phyloP scores from a whole-genome alignment of 768 basidiomycete species.

The Clavulina sp. region DNA sequence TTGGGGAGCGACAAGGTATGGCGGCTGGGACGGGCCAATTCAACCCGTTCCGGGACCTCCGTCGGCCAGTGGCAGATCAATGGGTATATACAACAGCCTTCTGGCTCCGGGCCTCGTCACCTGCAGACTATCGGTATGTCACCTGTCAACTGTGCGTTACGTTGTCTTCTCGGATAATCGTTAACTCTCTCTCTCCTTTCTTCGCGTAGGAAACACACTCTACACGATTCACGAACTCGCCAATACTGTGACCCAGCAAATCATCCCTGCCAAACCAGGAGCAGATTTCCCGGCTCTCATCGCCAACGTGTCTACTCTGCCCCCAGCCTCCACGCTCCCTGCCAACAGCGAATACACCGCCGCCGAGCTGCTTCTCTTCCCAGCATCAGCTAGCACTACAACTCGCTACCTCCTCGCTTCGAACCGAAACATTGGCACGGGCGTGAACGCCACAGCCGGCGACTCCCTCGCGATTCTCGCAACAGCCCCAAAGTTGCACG shows the following conservation, averaged over 20 bases:
- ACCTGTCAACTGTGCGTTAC: conserved; percentile 11
- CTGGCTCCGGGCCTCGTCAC: conserved; percentile 12
- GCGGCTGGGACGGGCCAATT: too few species aligned
- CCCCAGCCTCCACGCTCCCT: conserved; percentile 2
- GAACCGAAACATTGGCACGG: conserved; percentile 9
- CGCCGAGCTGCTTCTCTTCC: conserved; percentile 6
- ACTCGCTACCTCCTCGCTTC: conserved; percentile 11
- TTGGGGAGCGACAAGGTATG: conserved; percentile 12
- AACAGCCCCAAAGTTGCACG: conserved; percentile 4
- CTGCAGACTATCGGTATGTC: conserved; percentile 8
- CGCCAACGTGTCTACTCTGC: conserved; percentile 8
- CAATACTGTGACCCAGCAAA: conserved; percentile 12
- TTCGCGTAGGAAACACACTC: conserved; percentile 5
- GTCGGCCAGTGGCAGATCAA: conserved; percentile 4
- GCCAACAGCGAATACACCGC: conserved; percentile 1
- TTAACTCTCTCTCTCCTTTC: conserved; percentile 1
- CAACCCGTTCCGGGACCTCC: background rate
- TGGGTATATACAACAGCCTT: conserved; percentile 6
- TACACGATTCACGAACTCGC: conserved; percentile 13
- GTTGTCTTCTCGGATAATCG: conserved; percentile 8
- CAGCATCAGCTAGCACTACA: conserved; percentile 3
- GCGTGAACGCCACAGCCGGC: background rate
- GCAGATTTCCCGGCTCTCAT: conserved; percentile 1
- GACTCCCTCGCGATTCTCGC: conserved; percentile 11
- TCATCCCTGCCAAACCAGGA: conserved; percentile 6